Percentiles rank a stretch among this genome's conserved stretches.
phyloP scores from a whole-genome alignment of 2,329 filamentous ascomycete species.

The Ceratocystis destructans region DNA sequence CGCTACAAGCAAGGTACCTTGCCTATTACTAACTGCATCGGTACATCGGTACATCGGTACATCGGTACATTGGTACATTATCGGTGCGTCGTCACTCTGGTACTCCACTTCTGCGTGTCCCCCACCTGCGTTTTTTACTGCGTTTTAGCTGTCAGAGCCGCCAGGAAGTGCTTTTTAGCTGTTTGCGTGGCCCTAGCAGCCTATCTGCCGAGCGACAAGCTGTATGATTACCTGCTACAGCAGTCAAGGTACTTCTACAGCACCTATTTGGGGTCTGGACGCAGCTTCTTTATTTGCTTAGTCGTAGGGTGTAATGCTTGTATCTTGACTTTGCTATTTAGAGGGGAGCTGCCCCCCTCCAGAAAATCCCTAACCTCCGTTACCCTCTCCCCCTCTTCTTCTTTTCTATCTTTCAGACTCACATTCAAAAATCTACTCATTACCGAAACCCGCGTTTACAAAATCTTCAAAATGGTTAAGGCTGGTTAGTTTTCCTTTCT shows the following conservation, averaged over 20 bases:
- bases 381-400: constrained; percentile 14
- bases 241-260: neutral
- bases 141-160: neutral
- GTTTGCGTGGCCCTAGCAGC: no score
- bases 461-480: constrained; percentile 21
- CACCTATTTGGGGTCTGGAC: no score
- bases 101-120: neutral
- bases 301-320: neutral
- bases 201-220: neutral
- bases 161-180: no score
- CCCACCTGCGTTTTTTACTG: neutral
- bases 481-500: constrained; percentile 19
- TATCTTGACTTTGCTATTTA: neutral
- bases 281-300: no score
- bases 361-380: neutral
- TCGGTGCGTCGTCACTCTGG: neutral
- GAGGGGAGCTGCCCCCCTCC: neutral
- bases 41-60: neutral
- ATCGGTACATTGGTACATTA: neutral
- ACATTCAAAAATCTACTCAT: constrained; percentile 10
- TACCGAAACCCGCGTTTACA: constrained; percentile 13
- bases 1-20: no score
- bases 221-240: neutral
- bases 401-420: constrained; percentile 11
- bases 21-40: neutral